Percentiles rank a stretch among this genome's conserved stretches.
These are phyloP conservation scores for Colletotrichum magnum DNA, from an alignment of 2,329 filamentous ascomycete species.

Conservation along the genomic window DNA sequence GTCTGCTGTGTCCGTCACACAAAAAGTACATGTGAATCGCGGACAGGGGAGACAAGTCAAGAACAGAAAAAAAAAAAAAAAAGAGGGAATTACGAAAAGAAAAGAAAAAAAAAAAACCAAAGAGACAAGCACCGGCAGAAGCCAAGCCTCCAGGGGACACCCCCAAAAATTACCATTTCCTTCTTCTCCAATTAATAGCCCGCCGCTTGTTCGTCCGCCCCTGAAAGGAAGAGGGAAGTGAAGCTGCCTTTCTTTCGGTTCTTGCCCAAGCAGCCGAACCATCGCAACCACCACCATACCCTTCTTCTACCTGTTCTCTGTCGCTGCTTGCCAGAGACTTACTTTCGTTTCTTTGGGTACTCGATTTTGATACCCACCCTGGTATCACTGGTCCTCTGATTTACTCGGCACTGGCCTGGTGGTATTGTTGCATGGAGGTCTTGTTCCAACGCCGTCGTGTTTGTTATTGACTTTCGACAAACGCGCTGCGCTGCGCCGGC, in stretches of 20 bases:
- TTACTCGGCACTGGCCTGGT: constrained; percentile 26
- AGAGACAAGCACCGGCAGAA: constrained; percentile 28
- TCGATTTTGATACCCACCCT: constrained; percentile 5
- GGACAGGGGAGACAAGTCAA: constrained; percentile 28
- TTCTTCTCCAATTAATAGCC: constrained; percentile 40
- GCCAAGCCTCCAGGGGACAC: constrained; percentile 37
- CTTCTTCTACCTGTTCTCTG: constrained; percentile 21
- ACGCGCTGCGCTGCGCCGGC: constrained; percentile 24
- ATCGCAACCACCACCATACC: constrained; percentile 16
- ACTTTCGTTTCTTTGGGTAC: constrained; percentile 23
- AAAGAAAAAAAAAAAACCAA: constrained; percentile 18
- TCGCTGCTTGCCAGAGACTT: constrained; percentile 37
- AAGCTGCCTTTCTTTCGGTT: constrained; percentile 30
- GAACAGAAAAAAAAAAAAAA: constrained; percentile 10
- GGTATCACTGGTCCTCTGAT: constrained; percentile 25
- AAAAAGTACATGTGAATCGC: constrained; percentile 33
- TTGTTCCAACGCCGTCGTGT: constrained; percentile 14
- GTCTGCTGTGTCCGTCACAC: constrained; percentile 36
- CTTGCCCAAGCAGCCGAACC: constrained; percentile 23
- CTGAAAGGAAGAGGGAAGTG: constrained; percentile 35
- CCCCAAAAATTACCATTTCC: constrained; percentile 37
- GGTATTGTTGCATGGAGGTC: constrained; percentile 17
- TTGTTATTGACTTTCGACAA: constrained; percentile 33
- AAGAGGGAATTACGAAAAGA: constrained; percentile 9
- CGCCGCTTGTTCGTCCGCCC: constrained; percentile 36